Conservation (phyloP, 805 yeast species). For the Wickerhamiella parazyma region DNA sequence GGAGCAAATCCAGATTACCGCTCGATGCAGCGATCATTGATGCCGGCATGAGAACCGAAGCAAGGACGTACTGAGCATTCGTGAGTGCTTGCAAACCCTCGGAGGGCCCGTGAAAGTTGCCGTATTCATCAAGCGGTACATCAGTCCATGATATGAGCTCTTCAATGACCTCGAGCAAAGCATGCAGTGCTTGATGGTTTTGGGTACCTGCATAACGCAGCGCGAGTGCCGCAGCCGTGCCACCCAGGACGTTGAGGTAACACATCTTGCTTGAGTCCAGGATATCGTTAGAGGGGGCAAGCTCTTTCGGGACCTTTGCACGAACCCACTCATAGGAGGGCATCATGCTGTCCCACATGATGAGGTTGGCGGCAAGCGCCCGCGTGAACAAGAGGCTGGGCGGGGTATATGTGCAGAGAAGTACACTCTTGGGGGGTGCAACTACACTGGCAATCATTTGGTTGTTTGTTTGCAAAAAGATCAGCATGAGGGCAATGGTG, state of each 20-base stretch:
- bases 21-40: slow-evolving; percentile 80
- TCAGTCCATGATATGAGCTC: slow-evolving; percentile 26
- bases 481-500: slow-evolving; percentile 56
- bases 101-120: slow-evolving; percentile 11
- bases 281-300: slow-evolving; percentile 12
- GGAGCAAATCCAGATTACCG: slow-evolving; percentile 69
- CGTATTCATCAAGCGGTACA: slow-evolving; percentile 28
- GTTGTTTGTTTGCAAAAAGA: slow-evolving; percentile 57
- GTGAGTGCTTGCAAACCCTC: slow-evolving; percentile 42
- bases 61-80: slow-evolving; percentile 39
- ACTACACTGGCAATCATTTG: slow-evolving; percentile 45
- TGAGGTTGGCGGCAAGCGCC: slow-evolving; percentile 47
- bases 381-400: slow-evolving; percentile 66
- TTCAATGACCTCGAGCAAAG: slow-evolving; percentile 44
- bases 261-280: slow-evolving; percentile 51
- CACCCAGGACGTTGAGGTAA: slow-evolving; percentile 54
- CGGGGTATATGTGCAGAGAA: slow-evolving; percentile 51
- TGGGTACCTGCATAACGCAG: slow-evolving; percentile 63
- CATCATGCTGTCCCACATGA: slow-evolving; percentile 58
- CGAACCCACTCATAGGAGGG: slow-evolving; percentile 42
- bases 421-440: slow-evolving; percentile 44
- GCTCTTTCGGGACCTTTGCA: slow-evolving; percentile 36
- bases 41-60: slow-evolving; percentile 46
- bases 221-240: slow-evolving; percentile 61
- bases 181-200: slow-evolving; percentile 38